Base-by-base conservation (phyloP, 495 filamentous ascomycete species). In the Parathielavia appendiculata region DNA sequence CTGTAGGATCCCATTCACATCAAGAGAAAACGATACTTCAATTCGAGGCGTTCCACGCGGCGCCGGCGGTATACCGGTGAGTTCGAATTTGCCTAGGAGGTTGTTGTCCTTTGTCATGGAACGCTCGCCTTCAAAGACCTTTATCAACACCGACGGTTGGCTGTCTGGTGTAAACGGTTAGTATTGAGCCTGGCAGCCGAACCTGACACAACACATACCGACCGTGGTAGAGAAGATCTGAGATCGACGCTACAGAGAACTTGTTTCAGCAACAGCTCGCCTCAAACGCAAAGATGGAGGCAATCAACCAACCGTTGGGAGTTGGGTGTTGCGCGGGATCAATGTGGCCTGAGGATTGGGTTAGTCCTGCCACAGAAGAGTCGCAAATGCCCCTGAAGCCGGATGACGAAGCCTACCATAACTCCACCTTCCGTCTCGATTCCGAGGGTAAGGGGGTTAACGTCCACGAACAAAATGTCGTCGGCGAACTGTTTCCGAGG, bases 381-480 rank as follows among this genome's bases (percentile, higher is more conserved):
- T n/a, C 35, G 16, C 14, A 8, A 2, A 8, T 23, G 11, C 35
- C 1, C 19, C 17, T 47, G 53, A n/a, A 5, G 36, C 3, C 12
- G 26, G 13, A 45, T 16, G 12, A 19, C 30, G 39, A 17, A 14
- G 26, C 57, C 20, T 52, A 65, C 65, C 68, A 97, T 95, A 56
- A 96, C 90, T 73, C 92, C 92, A 69, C 91, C 92, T 59, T 90
- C 92, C 59, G 92, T 96, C 75, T 97, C 92, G 58, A 97, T 95
- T 81, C 92, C 92, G 52, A 97, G 86, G 62, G 91, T 95, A 64
- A 96, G 81, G 57, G 91, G 92, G 80, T 95, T 95, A 71, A 96
- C 91, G 63, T 97, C 92, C 86, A 95, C 87, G 63, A 96, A 86
- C 74, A 92, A 85, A 51, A 91, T 66, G 4, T 70, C 74, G 40